phyloP scores from a whole-genome alignment of 441 rosid species.

The Erodium moschatum region DNA sequence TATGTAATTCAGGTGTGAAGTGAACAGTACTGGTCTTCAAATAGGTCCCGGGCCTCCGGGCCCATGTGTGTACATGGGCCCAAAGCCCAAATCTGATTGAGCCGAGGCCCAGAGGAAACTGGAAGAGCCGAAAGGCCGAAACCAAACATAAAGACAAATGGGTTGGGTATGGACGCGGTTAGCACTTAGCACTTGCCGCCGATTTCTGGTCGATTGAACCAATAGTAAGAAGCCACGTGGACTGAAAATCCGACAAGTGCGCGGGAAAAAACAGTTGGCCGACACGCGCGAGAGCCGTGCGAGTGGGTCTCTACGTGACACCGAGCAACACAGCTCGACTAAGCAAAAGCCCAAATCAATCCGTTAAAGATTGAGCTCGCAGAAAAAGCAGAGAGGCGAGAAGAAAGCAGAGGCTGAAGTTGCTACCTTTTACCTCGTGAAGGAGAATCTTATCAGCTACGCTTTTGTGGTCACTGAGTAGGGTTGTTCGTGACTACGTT shows the following conservation, averaged over 20 bases:
- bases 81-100: neutral
- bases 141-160: neutral
- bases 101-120: neutral
- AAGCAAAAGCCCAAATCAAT: no score
- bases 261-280: neutral
- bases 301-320: no score
- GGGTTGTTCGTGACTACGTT: neutral
- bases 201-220: neutral
- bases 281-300: neutral
- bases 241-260: neutral
- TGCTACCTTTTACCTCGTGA: slow-evolving; percentile 2
- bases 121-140: neutral
- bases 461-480: neutral
- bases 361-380: neutral
- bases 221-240: neutral
- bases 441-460: neutral
- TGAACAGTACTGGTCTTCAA: no score
- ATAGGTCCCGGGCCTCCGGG: neutral
- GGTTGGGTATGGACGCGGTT: neutral
- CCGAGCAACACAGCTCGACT: no score
- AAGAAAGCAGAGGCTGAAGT: neutral
- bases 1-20: no score
- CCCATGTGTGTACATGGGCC: neutral
- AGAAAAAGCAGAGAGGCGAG: neutral
- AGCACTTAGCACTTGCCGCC: neutral